A percentile compares a stretch with the other conserved stretches of the same genome.
Conservation (phyloP, 345 rosid genomes). For the Noccaea caerulescens region DNA sequence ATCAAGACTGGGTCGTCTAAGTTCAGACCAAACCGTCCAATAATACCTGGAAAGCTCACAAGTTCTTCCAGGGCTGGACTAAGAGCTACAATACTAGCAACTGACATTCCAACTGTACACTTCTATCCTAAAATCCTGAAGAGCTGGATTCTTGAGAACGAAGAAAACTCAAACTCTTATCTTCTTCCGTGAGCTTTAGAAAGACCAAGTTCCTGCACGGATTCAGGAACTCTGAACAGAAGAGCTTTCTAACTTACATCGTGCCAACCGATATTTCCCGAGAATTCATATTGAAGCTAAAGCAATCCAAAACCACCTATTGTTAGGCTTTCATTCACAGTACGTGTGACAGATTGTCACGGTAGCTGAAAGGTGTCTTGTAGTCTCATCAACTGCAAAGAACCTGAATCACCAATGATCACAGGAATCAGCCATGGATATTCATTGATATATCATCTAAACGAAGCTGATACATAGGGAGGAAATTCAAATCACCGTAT, state of each 20-base stretch:
- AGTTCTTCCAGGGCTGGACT: constrained; percentile 60
- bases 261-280: constrained; percentile 26
- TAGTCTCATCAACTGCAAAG: constrained; percentile 15
- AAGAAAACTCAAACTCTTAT: constrained; percentile 30
- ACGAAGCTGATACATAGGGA: neutral
- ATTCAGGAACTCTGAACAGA: constrained; percentile 45
- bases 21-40: constrained; percentile 39
- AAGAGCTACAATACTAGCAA: constrained; percentile 64
- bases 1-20: constrained; percentile 56
- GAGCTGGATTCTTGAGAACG: constrained; percentile 22
- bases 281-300: constrained; percentile 10
- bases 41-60: constrained; percentile 45
- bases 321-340: constrained; percentile 22
- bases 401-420: constrained; percentile 35
- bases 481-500: neutral
- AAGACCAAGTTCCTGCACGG: constrained; percentile 46
- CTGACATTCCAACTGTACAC: constrained; percentile 54
- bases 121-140: constrained; percentile 32
- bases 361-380: neutral
- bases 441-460: neutral
- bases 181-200: constrained; percentile 37
- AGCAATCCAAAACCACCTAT: constrained; percentile 9
- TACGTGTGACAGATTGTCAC: neutral
- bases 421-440: neutral
- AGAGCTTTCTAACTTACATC: constrained; percentile 41